Conservation (phyloP, 2,329 filamentous ascomycete genomes). For the Rhynchosporium graminicola region DNA sequence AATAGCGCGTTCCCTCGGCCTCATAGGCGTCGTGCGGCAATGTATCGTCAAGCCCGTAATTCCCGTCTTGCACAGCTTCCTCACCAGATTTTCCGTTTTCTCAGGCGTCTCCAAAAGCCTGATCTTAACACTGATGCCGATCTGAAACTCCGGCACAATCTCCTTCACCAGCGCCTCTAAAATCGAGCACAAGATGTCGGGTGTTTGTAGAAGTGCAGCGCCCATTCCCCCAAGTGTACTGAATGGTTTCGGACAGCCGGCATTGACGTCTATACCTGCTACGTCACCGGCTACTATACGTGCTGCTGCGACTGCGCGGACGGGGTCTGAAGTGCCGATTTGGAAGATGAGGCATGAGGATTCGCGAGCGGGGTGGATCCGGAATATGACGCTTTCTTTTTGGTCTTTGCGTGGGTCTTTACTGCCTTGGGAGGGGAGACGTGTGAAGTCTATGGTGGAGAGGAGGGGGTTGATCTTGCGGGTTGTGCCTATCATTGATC, state of each 20-base stretch:
- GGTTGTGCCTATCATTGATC: slow-evolving; percentile 83
- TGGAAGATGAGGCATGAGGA: slow-evolving; percentile 81
- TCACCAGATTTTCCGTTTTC: slow-evolving; percentile 75
- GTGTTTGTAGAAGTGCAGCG: slow-evolving; percentile 81
- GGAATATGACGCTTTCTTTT: slow-evolving; percentile 74
- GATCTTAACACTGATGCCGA: slow-evolving; percentile 97
- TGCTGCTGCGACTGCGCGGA: slow-evolving; percentile 80
- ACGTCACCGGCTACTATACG: slow-evolving; percentile 84
- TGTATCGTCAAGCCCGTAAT: slow-evolving; percentile 93
- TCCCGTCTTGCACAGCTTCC: slow-evolving; percentile 77
- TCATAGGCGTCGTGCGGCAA: slow-evolving; percentile 95
- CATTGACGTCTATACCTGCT: slow-evolving; percentile 93
- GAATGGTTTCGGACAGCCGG: slow-evolving; percentile 97
- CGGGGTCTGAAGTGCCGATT: slow-evolving; percentile 83
- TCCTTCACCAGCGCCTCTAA: slow-evolving; percentile 78
- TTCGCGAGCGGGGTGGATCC: slow-evolving; percentile 78
- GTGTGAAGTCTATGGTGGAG: slow-evolving; percentile 81
- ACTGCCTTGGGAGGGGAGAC: slow-evolving; percentile 69
- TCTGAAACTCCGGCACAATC: slow-evolving; percentile 74
- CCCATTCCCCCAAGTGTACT: slow-evolving; percentile 95
- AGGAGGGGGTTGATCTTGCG: slow-evolving; percentile 75
- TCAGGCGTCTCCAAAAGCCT: slow-evolving; percentile 77
- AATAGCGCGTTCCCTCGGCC: slow-evolving; percentile 84
- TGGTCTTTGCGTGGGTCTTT: slow-evolving; percentile 55
- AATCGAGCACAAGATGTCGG: slow-evolving; percentile 81